Percentiles rank a stretch among this genome's conserved stretches.
phyloP scores from a whole-genome alignment of 2,329 filamentous ascomycete species.

The Ascomycota sp. region DNA sequence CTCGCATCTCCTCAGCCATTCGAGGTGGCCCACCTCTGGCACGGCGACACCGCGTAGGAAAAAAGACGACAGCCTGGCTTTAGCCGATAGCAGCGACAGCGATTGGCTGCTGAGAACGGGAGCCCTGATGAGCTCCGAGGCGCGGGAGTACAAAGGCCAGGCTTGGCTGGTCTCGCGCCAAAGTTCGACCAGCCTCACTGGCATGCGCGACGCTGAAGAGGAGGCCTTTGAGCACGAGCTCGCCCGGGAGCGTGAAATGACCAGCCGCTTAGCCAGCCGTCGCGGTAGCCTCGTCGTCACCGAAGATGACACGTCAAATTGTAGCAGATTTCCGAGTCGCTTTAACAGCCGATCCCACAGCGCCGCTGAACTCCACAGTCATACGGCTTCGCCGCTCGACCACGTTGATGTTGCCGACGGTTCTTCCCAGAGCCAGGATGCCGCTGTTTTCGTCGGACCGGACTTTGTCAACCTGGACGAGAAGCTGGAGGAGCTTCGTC shows the following conservation, averaged over 20 bases:
- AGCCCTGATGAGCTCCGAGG: slow-evolving; percentile 36
- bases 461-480: slow-evolving; percentile 43
- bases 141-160: slow-evolving; percentile 45
- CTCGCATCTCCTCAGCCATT: slow-evolving; percentile 23
- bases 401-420: slow-evolving; percentile 10
- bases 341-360: slow-evolving; percentile 21
- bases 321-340: slow-evolving; percentile 27
- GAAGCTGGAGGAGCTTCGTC: slow-evolving; percentile 30
- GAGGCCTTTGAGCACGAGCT: slow-evolving; percentile 29
- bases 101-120: slow-evolving; percentile 45
- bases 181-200: slow-evolving; percentile 38
- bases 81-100: slow-evolving; percentile 23
- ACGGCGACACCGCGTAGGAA: slow-evolving; percentile 15
- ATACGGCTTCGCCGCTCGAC: slow-evolving; percentile 23
- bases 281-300: slow-evolving; percentile 19
- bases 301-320: slow-evolving; percentile 16
- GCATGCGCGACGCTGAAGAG: slow-evolving; percentile 27
- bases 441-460: slow-evolving; percentile 23
- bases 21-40: slow-evolving; percentile 8
- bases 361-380: slow-evolving; percentile 13
- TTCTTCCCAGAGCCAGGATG: slow-evolving; percentile 17
- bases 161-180: slow-evolving; percentile 43
- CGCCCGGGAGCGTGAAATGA: slow-evolving; percentile 17
- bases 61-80: slow-evolving; percentile 9
- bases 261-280: slow-evolving; percentile 23